Base-by-base conservation (phyloP, 805 yeast species). In the Citeromyces nyonsensis region DNA sequence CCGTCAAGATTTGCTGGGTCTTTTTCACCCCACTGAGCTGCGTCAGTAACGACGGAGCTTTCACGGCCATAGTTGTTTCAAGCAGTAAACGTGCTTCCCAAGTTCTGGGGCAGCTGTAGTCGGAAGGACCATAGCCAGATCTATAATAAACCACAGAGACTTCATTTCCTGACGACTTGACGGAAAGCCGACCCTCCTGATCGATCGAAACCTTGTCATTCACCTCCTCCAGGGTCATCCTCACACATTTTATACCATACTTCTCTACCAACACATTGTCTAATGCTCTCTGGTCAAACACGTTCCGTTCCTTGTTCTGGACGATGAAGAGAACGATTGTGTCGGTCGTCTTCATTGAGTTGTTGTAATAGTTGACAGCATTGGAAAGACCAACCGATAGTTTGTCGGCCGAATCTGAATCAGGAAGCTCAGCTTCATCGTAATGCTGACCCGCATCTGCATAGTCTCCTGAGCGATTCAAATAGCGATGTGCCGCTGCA, bases 1-100 rank as follows among this genome's bases (percentile, higher is more conserved):
- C 62, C 1, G 95, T 81, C 34, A 91, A 65, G 15, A 85, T 58
- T 51, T 91, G 98, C 56, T 91, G 99, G 33, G 91, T 67, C 52
- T 91, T 91, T 48, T 91, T 91, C 12, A 94, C 74, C 1, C 99
- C 99, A 14, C 94, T 71, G 36, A 91, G 61, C 54, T 91, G 99
- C 2, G 94, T 83, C 37, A 83, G 57, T 22, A 88, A 57, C 4
- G 91, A 75, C 2, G 99, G 99, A 39, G 95, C 88, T 52, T 91
- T 86, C 38, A 91, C 77, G 2, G 97, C 94, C 33, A 61, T 51
- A 8, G 86, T 67, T 6, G 69, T 61, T 49, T 91, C 99, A 34
- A 91, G 59, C 14, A 58, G 46, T 15, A 70, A 58, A 45, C 99
- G 67, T 8, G 81, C 77, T 10, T 65, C 66, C 98, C 98, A 91